Evolutionary conservation across 2,329 filamentous ascomycete genomes (phyloP), one percentile per base, ranked within the genome.

Genomic region (Penicillium italicum): DNA sequence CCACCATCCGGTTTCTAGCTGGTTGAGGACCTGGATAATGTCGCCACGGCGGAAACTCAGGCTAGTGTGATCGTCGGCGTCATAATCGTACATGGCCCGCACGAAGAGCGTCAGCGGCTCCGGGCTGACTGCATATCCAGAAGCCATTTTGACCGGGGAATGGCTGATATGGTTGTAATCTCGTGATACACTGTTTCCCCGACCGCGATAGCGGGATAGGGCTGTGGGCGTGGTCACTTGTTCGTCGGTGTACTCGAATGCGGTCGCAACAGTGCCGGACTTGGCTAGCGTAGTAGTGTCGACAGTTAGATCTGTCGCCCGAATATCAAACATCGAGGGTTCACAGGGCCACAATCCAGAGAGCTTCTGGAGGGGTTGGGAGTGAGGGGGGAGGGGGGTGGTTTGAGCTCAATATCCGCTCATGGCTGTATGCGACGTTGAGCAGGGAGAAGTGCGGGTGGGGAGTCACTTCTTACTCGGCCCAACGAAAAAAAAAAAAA

Each of bases 1-100:
- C 94, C 94, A 99, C 94, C 94, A 99, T 54, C 94, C 94, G 69
- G 92, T 97, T 75, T 99, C 94, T 55, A 97, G 82, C 77, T 97
- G 93, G 50, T 94, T 99, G 67, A 99, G 93, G 66, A 99, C 94
- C 77, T 97, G 93, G 68, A 99, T 99, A 64, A 97, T 86, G 76
- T 99, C 94, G 69, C 94, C 94, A 74, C 96, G 89, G 67, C 91
- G 90, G 76, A 99, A 99, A 77, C 92, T 97, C 72, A 99, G 79
- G 77, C 92, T 97, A 45, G 93, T 97, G 67, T 91, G 87, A 76
- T 99, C 94, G 77, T 99, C 93, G 69, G 94, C 91, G 71, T 97
- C 91, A 79, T 97, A 99, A 79, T 97, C 91, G 80, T 97, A 99
- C 61, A 97, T 83, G 44, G 94, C 94, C 70, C 91, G 89, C 69